Conservation (phyloP, 352 stramenopile genomes). For the Phytophthora kernoviae region DNA sequence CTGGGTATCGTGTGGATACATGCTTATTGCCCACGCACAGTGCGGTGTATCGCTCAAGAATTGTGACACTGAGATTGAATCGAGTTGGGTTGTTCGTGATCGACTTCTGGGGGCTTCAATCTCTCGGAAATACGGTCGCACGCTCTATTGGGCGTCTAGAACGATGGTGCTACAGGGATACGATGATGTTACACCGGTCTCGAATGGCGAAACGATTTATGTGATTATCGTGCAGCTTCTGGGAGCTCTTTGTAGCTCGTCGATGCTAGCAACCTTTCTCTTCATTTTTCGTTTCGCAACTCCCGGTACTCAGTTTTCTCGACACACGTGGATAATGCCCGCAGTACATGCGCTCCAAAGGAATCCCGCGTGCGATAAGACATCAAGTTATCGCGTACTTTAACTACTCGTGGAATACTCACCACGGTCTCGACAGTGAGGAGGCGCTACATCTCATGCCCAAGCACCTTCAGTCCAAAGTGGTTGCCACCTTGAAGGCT, state of each 20-base stretch:
- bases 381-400: conserved; percentile 16
- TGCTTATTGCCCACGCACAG: conserved; percentile 25
- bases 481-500: conserved; percentile 59
- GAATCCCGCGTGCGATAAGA: conserved; percentile 37
- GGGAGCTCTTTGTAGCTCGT: conserved; percentile 47
- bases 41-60: conserved; percentile 52
- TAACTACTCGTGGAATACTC: conserved; percentile 51
- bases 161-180: conserved; percentile 63
- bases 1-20: conserved; percentile 65
- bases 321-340: conserved; percentile 60
- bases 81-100: conserved; percentile 60
- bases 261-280: conserved; percentile 56
- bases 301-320: conserved; percentile 46
- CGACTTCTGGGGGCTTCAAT: conserved; percentile 39
- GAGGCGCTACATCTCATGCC: conserved; percentile 52
- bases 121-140: conserved; percentile 49
- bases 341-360: conserved; percentile 73
- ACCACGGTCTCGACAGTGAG: conserved; percentile 62
- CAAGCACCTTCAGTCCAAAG: conserved; percentile 54
- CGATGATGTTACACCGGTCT: conserved; percentile 60
- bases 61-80: conserved; percentile 40
- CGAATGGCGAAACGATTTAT: conserved; percentile 53
- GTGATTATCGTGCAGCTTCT: conserved; percentile 47
- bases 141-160: conserved; percentile 55
- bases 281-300: conserved; percentile 74